Conservation (phyloP, 2,329 filamentous ascomycete genomes). For the Alternaria triticina region DNA sequence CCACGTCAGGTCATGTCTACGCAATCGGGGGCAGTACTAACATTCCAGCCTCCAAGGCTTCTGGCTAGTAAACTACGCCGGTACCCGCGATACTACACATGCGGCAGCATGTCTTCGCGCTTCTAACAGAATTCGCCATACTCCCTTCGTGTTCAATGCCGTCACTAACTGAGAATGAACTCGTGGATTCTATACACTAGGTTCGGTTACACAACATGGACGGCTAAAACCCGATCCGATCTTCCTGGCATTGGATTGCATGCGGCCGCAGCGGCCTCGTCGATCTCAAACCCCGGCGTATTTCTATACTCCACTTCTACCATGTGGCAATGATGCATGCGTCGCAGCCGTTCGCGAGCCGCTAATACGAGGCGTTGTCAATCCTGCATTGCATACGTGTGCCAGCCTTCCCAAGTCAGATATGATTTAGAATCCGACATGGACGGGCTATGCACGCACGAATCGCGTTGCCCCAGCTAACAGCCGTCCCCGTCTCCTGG, state of each 20-base stretch:
- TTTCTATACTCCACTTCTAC: constrained; percentile 5
- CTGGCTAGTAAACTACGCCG: neutral
- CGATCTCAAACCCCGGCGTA: neutral
- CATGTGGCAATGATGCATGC: constrained; percentile 13
- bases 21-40: neutral
- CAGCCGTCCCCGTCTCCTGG: neutral
- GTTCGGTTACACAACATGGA: constrained; percentile 8
- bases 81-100: neutral
- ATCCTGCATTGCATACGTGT: neutral
- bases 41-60: neutral
- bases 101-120: neutral
- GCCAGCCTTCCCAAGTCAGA: neutral
- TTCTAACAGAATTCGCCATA: neutral
- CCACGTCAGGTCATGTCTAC: neutral
- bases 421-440: neutral
- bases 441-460: neutral
- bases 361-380: neutral
- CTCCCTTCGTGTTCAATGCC: neutral
- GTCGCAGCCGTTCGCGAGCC: neutral
- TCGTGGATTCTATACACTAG: neutral
- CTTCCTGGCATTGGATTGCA: constrained; percentile 1
- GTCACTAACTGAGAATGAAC: neutral
- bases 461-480: neutral
- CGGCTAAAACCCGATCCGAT: constrained; percentile 5
- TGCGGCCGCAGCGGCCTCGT: constrained; percentile 3